Conservation (phyloP, 2,329 filamentous ascomycete species). For the Penicillium italicum region DNA sequence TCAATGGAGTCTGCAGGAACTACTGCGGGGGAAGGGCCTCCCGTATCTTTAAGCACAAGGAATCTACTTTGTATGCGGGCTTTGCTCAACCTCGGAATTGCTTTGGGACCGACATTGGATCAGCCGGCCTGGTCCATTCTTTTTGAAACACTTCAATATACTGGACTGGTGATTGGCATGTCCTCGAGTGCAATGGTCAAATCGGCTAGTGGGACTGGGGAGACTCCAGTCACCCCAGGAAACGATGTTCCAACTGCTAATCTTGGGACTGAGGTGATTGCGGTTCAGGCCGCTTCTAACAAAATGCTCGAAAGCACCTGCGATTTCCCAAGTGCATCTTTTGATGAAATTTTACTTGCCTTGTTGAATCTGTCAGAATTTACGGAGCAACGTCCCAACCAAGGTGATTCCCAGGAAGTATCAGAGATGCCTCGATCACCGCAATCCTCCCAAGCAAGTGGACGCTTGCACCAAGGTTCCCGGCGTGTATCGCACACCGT, state of each 20-base stretch:
- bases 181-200: constrained; percentile 32
- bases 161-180: constrained; percentile 72
- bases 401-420: constrained; percentile 50
- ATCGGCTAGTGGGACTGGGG: constrained; percentile 26
- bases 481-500: constrained; percentile 42
- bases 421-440: constrained; percentile 43
- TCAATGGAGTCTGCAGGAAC: constrained; percentile 26
- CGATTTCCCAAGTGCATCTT: constrained; percentile 81
- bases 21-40: constrained; percentile 39
- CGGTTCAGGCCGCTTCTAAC: constrained; percentile 81
- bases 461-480: constrained; percentile 36
- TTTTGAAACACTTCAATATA: constrained; percentile 86
- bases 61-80: constrained; percentile 89
- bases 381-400: constrained; percentile 45
- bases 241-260: constrained; percentile 56
- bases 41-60: constrained; percentile 69
- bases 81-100: constrained; percentile 91
- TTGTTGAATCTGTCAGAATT: constrained; percentile 65
- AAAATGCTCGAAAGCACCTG: constrained; percentile 87
- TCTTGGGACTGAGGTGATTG: constrained; percentile 75
- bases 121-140: constrained; percentile 80
- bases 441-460: constrained; percentile 24
- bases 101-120: constrained; percentile 80
- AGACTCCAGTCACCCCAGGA: constrained; percentile 23
- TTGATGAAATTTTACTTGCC: constrained; percentile 71